Evolutionary conservation across 2,329 filamentous ascomycete genomes (phyloP), one percentile per base, ranked within the genome.

Genomic region (Bertia moriformis): DNA sequence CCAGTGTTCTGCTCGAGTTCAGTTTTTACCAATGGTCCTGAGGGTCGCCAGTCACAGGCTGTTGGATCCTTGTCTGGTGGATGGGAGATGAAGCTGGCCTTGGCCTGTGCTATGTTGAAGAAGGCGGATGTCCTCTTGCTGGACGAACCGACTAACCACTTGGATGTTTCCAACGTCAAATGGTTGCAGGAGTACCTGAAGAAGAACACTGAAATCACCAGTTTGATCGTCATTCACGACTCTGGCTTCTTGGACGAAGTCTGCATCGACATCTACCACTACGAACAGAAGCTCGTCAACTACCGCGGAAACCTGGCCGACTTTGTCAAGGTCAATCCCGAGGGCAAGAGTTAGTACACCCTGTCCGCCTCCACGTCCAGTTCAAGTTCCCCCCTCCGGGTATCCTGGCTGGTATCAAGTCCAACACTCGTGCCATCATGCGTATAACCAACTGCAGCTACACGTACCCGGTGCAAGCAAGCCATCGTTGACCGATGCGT

Each of bases 11-110:
- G 44, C 71, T 78, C 38, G 88, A 96, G 58, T 91, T 98, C 51
- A 91, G 93, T 33, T 98, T n/a, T 98, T 64, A 93, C 84, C 17
- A 63, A 83, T 44, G 89, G 89, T 2, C 86, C 87, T 1, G 83
- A 91, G 48, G 91, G 89, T 43, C 78, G 86, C 43, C 91, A 96
- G 60, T 72, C 79, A 4, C 78, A 95, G 57, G 84, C 82, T 51
- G 91, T 98, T 42, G 91, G 91, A 49, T 95, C 89, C 15, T 65
- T 98, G 24, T 96, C 91, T 33, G 91, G 91, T 63, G 91, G 91
- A 56, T 98, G 91, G 91, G 96, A 96, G 74, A 98, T 98, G 91
- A 98, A 98, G 77, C 67, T 98, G 44, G 91, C 91, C 47, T 65
- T 98, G 59, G 91, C 91, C 39, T 78, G 91, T 52, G 91, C 91